These are phyloP conservation scores for Kluyveromyces dobzhanskii DNA, from an alignment of 805 yeast species.

Conservation along the genomic window DNA sequence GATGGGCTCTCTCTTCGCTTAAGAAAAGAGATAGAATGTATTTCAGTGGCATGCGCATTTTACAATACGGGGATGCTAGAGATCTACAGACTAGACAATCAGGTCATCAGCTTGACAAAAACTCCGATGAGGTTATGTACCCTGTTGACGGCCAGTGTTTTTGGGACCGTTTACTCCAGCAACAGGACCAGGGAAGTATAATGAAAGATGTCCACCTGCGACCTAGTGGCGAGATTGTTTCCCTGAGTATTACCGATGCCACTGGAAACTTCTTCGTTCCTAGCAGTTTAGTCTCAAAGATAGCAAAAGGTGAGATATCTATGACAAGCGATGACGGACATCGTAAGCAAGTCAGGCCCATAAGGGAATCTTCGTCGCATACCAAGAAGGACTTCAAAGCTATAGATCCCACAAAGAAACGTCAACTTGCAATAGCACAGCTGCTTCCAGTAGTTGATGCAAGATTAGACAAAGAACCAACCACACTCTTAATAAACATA, in stretches of 20 bases:
- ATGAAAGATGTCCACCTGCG: neutral
- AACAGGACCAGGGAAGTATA: neutral
- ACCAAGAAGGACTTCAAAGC: neutral
- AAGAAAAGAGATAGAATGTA: neutral
- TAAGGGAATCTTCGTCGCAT: neutral
- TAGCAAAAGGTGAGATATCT: constrained; percentile 1
- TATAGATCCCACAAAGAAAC: constrained; percentile 2
- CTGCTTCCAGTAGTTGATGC: neutral
- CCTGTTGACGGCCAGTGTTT: neutral
- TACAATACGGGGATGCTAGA: neutral
- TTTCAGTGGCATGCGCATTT: neutral
- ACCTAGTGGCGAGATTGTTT: neutral
- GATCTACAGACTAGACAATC: no score
- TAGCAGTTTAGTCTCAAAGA: constrained; percentile 1
- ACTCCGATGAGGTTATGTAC: neutral
- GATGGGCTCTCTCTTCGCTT: neutral
- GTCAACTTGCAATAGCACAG: neutral
- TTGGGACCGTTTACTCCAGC: neutral
- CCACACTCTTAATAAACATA: neutral
- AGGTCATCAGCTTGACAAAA: neutral
- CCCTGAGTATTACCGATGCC: neutral
- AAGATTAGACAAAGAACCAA: constrained; percentile 2
- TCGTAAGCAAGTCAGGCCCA: neutral
- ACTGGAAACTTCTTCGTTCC: constrained; percentile 1
- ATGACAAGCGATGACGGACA: constrained; percentile 4